Percentiles rank a stretch among this genome's conserved stretches.
These are phyloP conservation scores for Fraxinus dipetala DNA, from an alignment of 305 asterid genomes.

Conservation along the genomic window DNA sequence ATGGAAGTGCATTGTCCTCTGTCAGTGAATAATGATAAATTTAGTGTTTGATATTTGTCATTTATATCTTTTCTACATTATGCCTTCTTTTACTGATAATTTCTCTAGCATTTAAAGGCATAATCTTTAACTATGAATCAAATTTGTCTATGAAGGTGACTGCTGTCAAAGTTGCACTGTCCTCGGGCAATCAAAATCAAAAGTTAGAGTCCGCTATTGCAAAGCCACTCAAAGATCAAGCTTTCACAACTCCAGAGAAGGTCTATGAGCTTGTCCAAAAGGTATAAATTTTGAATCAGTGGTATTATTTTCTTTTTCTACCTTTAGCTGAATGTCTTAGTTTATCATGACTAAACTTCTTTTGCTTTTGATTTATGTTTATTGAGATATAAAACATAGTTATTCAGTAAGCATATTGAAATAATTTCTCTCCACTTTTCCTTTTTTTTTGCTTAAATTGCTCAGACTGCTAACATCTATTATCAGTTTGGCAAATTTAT, in stretches of 20 bases:
- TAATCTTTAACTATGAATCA: conserved; percentile 13
- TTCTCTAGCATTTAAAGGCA: not conserved
- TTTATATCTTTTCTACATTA: too few relatives aligned
- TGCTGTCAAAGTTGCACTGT: conserved; percentile 81
- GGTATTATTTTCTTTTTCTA: not conserved
- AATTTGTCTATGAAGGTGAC: conserved; percentile 61
- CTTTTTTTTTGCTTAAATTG: not conserved
- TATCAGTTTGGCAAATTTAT: not conserved
- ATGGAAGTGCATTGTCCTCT: not conserved
- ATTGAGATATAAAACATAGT: not conserved
- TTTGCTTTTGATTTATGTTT: not conserved
- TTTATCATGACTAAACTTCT: not conserved
- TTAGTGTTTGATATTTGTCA: too few relatives aligned
- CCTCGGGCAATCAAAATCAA: conserved; percentile 60
- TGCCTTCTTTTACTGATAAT: too few relatives aligned
- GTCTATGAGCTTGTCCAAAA: conserved; percentile 81
- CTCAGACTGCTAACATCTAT: not conserved
- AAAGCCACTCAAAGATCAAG: conserved; percentile 88
- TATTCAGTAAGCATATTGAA: not conserved
- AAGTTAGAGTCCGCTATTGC: conserved; percentile 57
- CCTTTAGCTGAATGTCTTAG: not conserved
- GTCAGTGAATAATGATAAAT: not conserved
- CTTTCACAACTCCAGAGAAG: conserved; percentile 91
- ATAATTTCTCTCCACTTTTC: not conserved
- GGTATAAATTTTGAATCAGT: conserved; percentile 39